phyloP scores from a whole-genome alignment of 495 filamentous ascomycete genomes.

The Glutinoglossum americanum region DNA sequence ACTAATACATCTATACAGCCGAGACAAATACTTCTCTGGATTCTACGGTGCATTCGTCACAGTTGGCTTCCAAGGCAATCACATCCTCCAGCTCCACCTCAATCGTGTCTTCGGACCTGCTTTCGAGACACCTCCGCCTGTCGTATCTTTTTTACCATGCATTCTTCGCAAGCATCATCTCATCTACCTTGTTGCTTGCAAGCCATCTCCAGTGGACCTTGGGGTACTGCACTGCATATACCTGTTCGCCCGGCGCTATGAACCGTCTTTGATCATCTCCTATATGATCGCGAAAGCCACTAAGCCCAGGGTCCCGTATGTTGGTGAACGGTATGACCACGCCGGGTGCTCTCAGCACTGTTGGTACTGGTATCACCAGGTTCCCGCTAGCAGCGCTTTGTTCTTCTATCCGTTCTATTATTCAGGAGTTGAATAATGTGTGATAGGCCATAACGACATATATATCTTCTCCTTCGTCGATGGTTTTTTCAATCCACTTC shows the following conservation, averaged over 20 bases:
- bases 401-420: conserved; percentile 4
- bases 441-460: conserved; percentile 9
- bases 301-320: neutral
- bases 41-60: conserved; percentile 3
- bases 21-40: neutral
- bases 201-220: conserved; percentile 5
- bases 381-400: conserved; percentile 5
- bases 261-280: conserved; percentile 6
- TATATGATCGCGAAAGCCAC: conserved; percentile 4
- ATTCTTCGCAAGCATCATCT: conserved; percentile 4
- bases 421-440: conserved; percentile 2
- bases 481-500: conserved; percentile 7
- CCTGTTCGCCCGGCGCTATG: conserved; percentile 6
- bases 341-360: conserved; percentile 1
- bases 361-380: conserved; percentile 5
- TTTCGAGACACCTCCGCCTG: conserved; percentile 5
- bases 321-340: conserved; percentile 6
- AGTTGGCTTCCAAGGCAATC: conserved; percentile 4
- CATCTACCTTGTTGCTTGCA: conserved; percentile 5
- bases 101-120: conserved; percentile 4
- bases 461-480: conserved; percentile 10
- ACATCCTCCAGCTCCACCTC: conserved; percentile 7
- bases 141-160: conserved; percentile 6
- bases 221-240: conserved; percentile 2
- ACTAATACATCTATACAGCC: neutral